Percentiles rank a stretch among this genome's conserved stretches.
These are phyloP conservation scores for Eragrostis tef DNA, from an alignment of 202 grass and related monocot genomes.

Conservation along the genomic window DNA sequence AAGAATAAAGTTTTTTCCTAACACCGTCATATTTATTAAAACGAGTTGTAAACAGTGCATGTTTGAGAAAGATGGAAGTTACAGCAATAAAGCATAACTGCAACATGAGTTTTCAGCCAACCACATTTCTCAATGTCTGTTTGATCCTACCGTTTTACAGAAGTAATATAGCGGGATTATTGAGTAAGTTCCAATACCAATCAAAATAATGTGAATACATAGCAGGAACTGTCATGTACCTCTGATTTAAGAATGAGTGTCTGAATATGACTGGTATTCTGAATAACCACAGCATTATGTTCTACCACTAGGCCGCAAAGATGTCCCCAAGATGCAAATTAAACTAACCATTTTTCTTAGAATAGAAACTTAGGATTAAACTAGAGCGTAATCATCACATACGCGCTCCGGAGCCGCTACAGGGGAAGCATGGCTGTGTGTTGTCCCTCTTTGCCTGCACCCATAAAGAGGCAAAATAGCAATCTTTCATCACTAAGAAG, in stretches of 20 bases:
- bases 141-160: background rate
- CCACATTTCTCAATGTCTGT: background rate
- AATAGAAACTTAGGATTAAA: constrained; percentile 1
- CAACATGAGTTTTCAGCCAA: background rate
- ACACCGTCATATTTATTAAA: background rate
- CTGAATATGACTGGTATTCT: background rate
- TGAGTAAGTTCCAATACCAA: background rate
- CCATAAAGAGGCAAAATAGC: background rate
- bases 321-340: background rate
- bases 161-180: background rate
- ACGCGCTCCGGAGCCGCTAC: constrained; percentile 89
- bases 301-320: background rate
- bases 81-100: background rate
- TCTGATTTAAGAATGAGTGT: background rate
- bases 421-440: constrained; percentile 91
- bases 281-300: background rate
- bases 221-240: background rate
- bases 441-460: constrained; percentile 92
- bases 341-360: background rate
- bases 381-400: constrained; percentile 36
- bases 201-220: background rate
- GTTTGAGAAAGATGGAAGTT: background rate
- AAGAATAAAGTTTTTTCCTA: background rate
- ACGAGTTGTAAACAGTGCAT: background rate
- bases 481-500: background rate